phyloP scores from a whole-genome alignment of 768 basidiomycete genomes.

The Boletus reticuloceps region DNA sequence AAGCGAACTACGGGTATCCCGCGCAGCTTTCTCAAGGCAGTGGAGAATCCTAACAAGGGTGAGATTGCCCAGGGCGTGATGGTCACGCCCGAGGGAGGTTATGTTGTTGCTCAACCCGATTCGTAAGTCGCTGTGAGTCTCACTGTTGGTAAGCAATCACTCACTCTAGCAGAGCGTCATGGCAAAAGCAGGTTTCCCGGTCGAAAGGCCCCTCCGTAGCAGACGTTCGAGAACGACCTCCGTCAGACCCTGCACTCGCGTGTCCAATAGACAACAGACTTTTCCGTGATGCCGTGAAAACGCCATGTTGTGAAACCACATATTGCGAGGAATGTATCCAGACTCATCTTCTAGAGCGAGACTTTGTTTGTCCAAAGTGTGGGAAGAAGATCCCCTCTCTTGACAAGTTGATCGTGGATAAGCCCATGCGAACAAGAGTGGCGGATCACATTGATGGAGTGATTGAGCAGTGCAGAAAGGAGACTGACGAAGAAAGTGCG shows the following conservation, averaged over 20 bases:
- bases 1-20: conserved; percentile 99
- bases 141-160: neutral
- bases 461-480: conserved; percentile 75
- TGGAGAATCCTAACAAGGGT: conserved; percentile 78
- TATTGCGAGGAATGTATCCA: conserved; percentile 99
- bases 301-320: conserved; percentile 86
- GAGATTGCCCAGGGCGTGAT: conserved; percentile 85
- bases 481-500: conserved; percentile 46
- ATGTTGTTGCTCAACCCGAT: conserved; percentile 96
- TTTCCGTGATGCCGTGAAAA: conserved; percentile 91
- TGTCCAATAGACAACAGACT: conserved; percentile 94
- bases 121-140: conserved; percentile 57
- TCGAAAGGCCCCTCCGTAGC: conserved; percentile 79
- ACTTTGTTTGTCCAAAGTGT: conserved; percentile 93
- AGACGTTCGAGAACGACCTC: conserved; percentile 85
- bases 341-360: conserved; percentile 88
- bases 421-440: conserved; percentile 73
- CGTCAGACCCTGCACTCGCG: conserved; percentile 72
- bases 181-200: conserved; percentile 88
- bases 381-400: conserved; percentile 83
- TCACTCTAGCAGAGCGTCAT: conserved; percentile 64
- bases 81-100: conserved; percentile 98
- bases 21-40: conserved; percentile 93
- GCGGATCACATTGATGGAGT: conserved; percentile 78
- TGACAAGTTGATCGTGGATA: conserved; percentile 83